A percentile compares a stretch with the other conserved stretches of the same genome.
phyloP scores from a whole-genome alignment of 495 filamentous ascomycete genomes.

The Aspergillus ostianus region DNA sequence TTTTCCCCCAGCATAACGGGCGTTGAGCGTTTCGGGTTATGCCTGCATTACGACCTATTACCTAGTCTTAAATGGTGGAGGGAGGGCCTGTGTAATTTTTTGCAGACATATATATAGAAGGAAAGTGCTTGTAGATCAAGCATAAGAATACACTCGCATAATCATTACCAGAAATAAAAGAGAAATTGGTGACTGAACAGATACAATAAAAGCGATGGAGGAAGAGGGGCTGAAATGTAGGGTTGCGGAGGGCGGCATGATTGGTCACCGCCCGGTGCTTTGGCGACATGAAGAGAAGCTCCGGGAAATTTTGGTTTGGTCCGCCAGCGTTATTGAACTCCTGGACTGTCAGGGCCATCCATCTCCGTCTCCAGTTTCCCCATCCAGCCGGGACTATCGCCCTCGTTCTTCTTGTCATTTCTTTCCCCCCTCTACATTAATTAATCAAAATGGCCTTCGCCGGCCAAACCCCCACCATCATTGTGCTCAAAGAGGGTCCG shows the following conservation, averaged over 20 bases:
- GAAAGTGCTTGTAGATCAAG: background rate
- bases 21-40: background rate
- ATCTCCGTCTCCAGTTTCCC: conserved; percentile 24
- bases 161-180: background rate
- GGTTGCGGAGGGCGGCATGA: conserved; percentile 30
- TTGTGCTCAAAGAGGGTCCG: conserved; percentile 96
- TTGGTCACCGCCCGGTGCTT: conserved; percentile 41
- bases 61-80: background rate
- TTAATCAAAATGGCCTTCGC: conserved; percentile 79
- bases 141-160: background rate
- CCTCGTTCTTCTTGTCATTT: conserved; percentile 10
- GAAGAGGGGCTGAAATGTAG: conserved; percentile 14
- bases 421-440: conserved; percentile 7
- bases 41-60: background rate
- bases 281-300: conserved; percentile 35
- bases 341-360: conserved; percentile 20
- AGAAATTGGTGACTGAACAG: background rate
- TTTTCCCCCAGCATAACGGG: background rate
- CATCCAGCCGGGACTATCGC: conserved; percentile 12
- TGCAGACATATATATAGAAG: background rate
- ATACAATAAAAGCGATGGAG: no score
- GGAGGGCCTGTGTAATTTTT: background rate
- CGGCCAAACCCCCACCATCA: conserved; percentile 97
- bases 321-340: conserved; percentile 15
- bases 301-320: conserved; percentile 48